Evolutionary conservation across 2,329 filamentous ascomycete species (phyloP), one percentile per base, ranked within the genome.

Genomic region (Alternaria longipes): DNA sequence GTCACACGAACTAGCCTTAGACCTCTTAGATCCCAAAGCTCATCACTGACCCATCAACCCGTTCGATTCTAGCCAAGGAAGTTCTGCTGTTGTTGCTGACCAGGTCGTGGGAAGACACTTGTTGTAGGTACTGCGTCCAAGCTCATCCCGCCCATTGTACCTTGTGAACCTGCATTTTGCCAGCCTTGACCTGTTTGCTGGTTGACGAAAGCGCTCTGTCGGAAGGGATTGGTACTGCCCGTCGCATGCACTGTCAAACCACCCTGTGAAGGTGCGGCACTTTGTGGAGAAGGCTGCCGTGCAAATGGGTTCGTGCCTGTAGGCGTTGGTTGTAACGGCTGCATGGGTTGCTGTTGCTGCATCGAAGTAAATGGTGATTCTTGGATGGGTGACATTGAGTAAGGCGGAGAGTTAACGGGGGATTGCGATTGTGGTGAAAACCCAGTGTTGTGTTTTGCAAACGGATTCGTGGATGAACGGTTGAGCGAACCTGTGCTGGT

Each of bases 151-250:
- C 93, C 93, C 65, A 97, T 91, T 4, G 95, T 94, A 8, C 90
- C 87, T 73, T 92, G 88, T 67, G 90, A 89, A 4, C 77, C 78
- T 62, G 87, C 87, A 65, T 90, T 86, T 77, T 97, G 94, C 93
- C 95, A 98, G 2, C 92, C 92, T 78, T 92, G 85, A 1, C 94
- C 94, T 0, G 93, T 97, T 64, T 89, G 85, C 73, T 97, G 93
- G 74, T 97, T 95, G 54, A 97, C 90, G 77, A 97, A 97, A 4
- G 90, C 89, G 46, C 91, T 92, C 75, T 98, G 93, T 16, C 95
- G 87, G 85, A 98, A 98, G 0, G 95, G 95, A 73, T 99, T 99
- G 2, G 94, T 97, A 72, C 88, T 93, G 8, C 93, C 94, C 0
- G 94, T 97, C 1, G 90, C 86, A 72, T 94, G 93, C 2, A 93